These are phyloP conservation scores for Flaveria linearis DNA, from an alignment of 129 eudicot species.

Conservation along the genomic window DNA sequence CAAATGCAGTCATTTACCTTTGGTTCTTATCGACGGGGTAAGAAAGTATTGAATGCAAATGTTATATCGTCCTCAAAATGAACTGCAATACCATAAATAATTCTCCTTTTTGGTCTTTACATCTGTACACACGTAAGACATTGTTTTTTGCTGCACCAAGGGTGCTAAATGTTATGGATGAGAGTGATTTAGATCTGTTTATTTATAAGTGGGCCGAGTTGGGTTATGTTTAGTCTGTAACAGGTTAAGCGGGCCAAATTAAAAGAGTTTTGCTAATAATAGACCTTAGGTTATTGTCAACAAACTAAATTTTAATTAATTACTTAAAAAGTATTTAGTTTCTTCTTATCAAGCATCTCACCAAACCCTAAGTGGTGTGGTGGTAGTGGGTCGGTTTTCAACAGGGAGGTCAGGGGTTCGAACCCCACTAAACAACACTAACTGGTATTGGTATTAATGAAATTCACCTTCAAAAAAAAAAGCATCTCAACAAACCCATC, in stretches of 20 bases:
- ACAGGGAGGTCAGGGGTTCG: too few species aligned
- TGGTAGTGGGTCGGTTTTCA: too few species aligned
- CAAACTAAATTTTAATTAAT: not conserved
- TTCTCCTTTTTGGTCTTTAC: not conserved
- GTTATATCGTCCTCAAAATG: not conserved
- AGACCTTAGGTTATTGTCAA: conserved; percentile 5
- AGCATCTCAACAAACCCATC: too few species aligned
- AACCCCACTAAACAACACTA: too few species aligned
- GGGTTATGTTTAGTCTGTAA: not conserved
- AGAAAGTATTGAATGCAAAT: conserved; percentile 12
- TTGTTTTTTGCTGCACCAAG: not conserved
- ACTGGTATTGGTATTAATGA: too few species aligned
- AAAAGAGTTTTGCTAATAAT: not conserved
- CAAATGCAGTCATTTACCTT: conserved; percentile 79
- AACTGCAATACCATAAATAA: not conserved
- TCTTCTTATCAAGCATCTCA: not conserved
- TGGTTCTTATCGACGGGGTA: conserved; percentile 83
- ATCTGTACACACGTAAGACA: not conserved
- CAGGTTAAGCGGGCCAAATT: not conserved
- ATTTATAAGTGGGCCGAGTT: not conserved
- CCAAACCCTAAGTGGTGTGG: too few species aligned
- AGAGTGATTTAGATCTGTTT: not conserved
- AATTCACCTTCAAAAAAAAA: too few species aligned
- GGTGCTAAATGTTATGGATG: not conserved
- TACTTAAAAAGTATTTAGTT: not conserved